Evolutionary conservation across 2,329 filamentous ascomycete genomes (phyloP).

Genomic region (Celoporthe dispersa): DNA sequence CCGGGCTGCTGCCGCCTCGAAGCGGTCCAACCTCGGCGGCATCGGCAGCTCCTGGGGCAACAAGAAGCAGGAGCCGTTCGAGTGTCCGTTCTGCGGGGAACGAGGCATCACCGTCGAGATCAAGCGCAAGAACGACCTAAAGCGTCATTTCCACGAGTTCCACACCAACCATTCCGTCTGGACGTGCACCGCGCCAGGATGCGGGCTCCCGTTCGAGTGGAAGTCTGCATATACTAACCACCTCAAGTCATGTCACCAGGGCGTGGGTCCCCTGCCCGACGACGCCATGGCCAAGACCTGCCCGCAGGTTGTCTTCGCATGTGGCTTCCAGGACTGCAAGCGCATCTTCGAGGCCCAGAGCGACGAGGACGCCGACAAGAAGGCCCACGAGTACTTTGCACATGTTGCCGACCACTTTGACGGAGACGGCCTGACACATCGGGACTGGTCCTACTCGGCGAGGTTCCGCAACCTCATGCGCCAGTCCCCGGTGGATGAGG

Average conservation of each 20-base stretch:
- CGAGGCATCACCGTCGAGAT: slow-evolving; percentile 46
- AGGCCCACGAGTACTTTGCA: slow-evolving; percentile 50
- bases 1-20: slow-evolving; percentile 28
- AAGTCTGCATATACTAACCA: slow-evolving; percentile 53
- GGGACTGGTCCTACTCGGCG: slow-evolving; percentile 50
- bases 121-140: slow-evolving; percentile 53
- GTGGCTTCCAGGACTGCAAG: slow-evolving; percentile 50
- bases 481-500: slow-evolving; percentile 43
- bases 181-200: slow-evolving; percentile 50
- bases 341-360: slow-evolving; percentile 49
- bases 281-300: slow-evolving; percentile 50
- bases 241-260: slow-evolving; percentile 49
- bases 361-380: slow-evolving; percentile 44
- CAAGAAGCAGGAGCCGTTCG: slow-evolving; percentile 30
- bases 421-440: slow-evolving; percentile 42
- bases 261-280: slow-evolving; percentile 39
- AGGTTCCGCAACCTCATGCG: slow-evolving; percentile 51
- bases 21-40: slow-evolving; percentile 28
- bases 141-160: slow-evolving; percentile 54
- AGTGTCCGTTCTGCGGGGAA: slow-evolving; percentile 48
- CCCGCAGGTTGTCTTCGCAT: slow-evolving; percentile 53
- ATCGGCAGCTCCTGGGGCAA: slow-evolving; percentile 29
- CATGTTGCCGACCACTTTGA: slow-evolving; percentile 55
- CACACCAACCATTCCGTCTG: slow-evolving; percentile 53
- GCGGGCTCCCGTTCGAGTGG: slow-evolving; percentile 52